Evolutionary conservation across 805 yeast species (phyloP).

Genomic region (Yarrowia phangngaensis): DNA sequence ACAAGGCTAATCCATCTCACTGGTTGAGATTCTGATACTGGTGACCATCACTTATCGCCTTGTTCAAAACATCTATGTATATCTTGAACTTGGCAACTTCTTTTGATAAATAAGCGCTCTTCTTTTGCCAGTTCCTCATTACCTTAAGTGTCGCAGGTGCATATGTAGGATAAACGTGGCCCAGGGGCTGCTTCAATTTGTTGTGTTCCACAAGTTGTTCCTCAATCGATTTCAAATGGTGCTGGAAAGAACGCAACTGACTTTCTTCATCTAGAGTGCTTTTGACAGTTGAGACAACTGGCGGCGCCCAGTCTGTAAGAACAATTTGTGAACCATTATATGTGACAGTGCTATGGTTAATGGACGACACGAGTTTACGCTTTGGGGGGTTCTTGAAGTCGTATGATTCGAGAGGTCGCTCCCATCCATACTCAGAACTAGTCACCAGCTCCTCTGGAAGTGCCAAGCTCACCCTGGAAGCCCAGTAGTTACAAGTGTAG

Average conservation of each 20-base stretch:
- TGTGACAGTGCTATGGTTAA: constrained; percentile 28
- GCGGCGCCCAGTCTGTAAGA: constrained; percentile 38
- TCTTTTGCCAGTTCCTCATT: constrained; percentile 37
- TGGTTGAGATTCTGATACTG: constrained; percentile 10
- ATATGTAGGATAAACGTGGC: neutral
- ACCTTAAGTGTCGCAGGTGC: constrained; percentile 4
- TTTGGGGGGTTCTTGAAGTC: neutral
- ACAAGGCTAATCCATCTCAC: too few relatives aligned
- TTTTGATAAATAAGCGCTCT: constrained; percentile 33
- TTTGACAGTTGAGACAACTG: constrained; percentile 33
- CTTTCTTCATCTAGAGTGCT: constrained; percentile 35
- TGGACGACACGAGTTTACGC: neutral
- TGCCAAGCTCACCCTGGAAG: constrained; percentile 73
- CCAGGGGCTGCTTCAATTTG: constrained; percentile 40
- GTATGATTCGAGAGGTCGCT: constrained; percentile 10
- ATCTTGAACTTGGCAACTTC: constrained; percentile 35
- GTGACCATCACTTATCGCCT: constrained; percentile 31
- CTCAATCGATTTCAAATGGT: constrained; percentile 43
- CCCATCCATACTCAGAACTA: constrained; percentile 78
- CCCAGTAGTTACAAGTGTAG: constrained; percentile 84
- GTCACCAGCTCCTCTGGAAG: constrained; percentile 70
- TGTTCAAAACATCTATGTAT: constrained; percentile 32
- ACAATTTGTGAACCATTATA: constrained; percentile 30
- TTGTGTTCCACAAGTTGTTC: constrained; percentile 45
- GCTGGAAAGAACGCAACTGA: constrained; percentile 43